A percentile compares a stretch with the other conserved stretches of the same genome.
These are phyloP conservation scores for Luffa acutangula DNA, from an alignment of 306 rosid species.

Conservation along the genomic window DNA sequence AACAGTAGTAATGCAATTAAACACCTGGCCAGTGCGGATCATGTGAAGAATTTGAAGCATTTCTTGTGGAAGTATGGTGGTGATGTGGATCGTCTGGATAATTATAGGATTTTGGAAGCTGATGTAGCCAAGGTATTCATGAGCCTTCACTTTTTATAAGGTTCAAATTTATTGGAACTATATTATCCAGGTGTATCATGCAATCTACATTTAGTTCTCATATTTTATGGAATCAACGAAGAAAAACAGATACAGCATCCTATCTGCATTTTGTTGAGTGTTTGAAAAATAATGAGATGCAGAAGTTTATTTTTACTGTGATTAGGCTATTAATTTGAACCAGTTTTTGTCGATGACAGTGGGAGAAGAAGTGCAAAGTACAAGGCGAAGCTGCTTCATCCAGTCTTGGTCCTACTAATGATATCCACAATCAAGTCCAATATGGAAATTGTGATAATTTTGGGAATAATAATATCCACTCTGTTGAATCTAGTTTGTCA, in stretches of 20 bases:
- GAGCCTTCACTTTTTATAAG: not conserved
- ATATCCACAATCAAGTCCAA: slow-evolving; percentile 74
- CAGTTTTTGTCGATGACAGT: slow-evolving; percentile 37
- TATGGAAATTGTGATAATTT: slow-evolving; percentile 61
- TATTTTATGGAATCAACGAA: not conserved
- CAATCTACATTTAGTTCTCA: not conserved
- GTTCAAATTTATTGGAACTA: not conserved
- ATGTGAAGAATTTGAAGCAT: slow-evolving; percentile 72
- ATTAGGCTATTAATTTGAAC: not conserved
- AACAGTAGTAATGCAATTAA: slow-evolving; percentile 59
- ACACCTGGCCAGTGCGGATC: slow-evolving; percentile 61
- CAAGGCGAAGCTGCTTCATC: slow-evolving; percentile 26
- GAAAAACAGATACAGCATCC: not conserved
- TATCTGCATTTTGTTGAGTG: not conserved
- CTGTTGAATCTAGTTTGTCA: slow-evolving; percentile 47
- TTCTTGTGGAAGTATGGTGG: slow-evolving; percentile 80
- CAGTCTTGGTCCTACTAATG: slow-evolving; percentile 47
- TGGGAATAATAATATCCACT: slow-evolving; percentile 42
- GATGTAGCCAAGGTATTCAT: slow-evolving; percentile 53
- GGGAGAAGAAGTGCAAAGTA: slow-evolving; percentile 64
- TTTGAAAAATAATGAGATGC: not conserved
- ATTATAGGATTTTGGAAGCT: slow-evolving; percentile 40
- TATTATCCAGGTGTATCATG: not conserved
- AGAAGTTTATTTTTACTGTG: not conserved
- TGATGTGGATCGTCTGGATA: slow-evolving; percentile 30